Percentiles rank a stretch among this genome's conserved stretches.
These are phyloP conservation scores for Tolypocladium cylindrosporum DNA, from an alignment of 2,329 filamentous ascomycete species.

Conservation along the genomic window DNA sequence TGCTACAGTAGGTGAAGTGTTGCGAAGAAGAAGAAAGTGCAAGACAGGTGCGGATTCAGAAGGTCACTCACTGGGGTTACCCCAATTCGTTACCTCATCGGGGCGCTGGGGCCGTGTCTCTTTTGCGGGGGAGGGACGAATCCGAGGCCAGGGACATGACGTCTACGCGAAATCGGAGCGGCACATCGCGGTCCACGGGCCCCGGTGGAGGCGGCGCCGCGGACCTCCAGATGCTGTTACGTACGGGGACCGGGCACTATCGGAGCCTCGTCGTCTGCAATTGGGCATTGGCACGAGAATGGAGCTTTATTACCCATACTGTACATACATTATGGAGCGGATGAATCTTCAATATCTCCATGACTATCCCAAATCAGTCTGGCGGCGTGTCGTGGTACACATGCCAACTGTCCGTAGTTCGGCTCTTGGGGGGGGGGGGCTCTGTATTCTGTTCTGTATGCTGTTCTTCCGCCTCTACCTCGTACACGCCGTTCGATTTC, in stretches of 20 bases:
- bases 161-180: not conserved
- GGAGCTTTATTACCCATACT: not conserved
- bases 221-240: not conserved
- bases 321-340: too few species aligned
- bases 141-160: not conserved
- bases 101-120: not conserved
- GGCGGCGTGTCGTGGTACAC: not conserved
- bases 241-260: not conserved
- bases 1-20: not conserved
- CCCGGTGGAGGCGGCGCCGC: not conserved
- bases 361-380: not conserved
- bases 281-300: not conserved
- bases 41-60: not conserved
- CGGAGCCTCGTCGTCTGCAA: not conserved
- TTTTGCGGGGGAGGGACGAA: not conserved
- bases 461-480: too few species aligned
- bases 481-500: too few species aligned
- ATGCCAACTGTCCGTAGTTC: too few species aligned
- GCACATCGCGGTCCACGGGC: constrained; percentile 1
- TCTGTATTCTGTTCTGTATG: too few species aligned
- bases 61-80: not conserved
- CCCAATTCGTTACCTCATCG: not conserved
- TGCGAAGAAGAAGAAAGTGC: not conserved
- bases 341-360: not conserved
- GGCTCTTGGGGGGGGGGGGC: too few species aligned